Evolutionary conservation across 140 eudicot species (phyloP).

Genomic region (Flaveria floridana): DNA sequence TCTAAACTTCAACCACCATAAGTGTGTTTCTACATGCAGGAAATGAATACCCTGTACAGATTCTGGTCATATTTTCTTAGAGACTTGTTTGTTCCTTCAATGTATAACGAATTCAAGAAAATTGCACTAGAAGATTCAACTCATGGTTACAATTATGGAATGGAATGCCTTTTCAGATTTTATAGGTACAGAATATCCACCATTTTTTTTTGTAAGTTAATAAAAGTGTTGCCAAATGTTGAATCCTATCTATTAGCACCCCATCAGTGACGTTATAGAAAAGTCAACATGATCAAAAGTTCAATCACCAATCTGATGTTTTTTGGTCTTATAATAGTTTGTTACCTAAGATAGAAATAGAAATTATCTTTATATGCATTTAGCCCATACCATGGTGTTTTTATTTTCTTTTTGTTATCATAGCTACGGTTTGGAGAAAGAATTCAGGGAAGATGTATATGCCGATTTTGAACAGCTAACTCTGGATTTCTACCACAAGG

Average conservation of each 20-base stretch:
- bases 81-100: conserved; percentile 70
- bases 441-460: conserved; percentile 68
- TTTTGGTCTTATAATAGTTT: not conserved
- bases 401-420: conserved; percentile 28
- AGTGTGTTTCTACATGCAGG: conserved; percentile 50
- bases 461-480: conserved; percentile 75
- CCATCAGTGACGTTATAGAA: not conserved
- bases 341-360: not conserved
- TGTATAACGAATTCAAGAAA: conserved; percentile 79
- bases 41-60: conserved; percentile 91
- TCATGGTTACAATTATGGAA: conserved; percentile 71
- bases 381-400: not conserved
- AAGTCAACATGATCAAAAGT: not conserved
- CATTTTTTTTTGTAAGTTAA: conserved; percentile 1
- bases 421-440: conserved; percentile 95
- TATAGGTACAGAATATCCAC: conserved; percentile 52
- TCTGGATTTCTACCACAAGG: conserved; percentile 70
- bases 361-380: not conserved
- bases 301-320: not conserved
- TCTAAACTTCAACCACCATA: not conserved
- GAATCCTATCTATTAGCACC: not conserved
- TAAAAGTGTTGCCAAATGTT: not conserved
- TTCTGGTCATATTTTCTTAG: conserved; percentile 92
- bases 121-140: conserved; percentile 86
- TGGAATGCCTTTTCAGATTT: conserved; percentile 81